Base-by-base conservation (phyloP, 2,329 filamentous ascomycete genomes). In the Fusarium oxysporum region DNA sequence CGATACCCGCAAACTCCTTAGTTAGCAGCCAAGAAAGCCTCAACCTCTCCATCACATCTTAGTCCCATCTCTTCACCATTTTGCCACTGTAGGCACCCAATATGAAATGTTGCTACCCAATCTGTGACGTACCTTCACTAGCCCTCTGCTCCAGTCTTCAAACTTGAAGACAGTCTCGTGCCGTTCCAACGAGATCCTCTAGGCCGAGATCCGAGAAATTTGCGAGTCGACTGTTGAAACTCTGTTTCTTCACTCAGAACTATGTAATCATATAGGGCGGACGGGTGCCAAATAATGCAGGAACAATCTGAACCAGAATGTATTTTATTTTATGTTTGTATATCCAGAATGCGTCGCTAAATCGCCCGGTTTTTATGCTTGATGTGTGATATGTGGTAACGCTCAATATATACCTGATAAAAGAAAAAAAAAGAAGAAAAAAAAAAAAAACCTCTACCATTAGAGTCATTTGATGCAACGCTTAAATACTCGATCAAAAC, bases 301-400 rank as follows among this genome's bases (percentile, higher is more conserved):
- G 17, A 35, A 33, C 47, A 23, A 17, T 25, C n/a, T 23, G 35
- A 48, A 68, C n/a, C 48, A 41, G 33, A 66, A 32, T 21, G 54
- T 66, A 16, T 68, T 54, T 64, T 37, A 30, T 68, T 73, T 73
- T 64, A 48, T 70, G 33, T 63, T 47, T 62, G 28, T 44, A 25
- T 72, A 54, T 62, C 56, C 60, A 56, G 38, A 74, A 72, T 69
- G 57, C 33, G 33, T 60, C 71, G 71, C 71, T 73, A 57, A 73
- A 54, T 53, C 56, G 64, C 71, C 69, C 38, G 62, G 37, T 48
- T 28, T 56, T 33, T 53, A 72, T 68, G 68, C 58, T 48, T 74
- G 44, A 60, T 72, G 53, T 69, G 65, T 70, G 40, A 44, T 65
- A 21, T 30, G 32, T 50, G 41, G 33, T 67, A 61, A 62, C 32